Conservation (phyloP, 306 rosid species). For the Rubus idaeus region DNA sequence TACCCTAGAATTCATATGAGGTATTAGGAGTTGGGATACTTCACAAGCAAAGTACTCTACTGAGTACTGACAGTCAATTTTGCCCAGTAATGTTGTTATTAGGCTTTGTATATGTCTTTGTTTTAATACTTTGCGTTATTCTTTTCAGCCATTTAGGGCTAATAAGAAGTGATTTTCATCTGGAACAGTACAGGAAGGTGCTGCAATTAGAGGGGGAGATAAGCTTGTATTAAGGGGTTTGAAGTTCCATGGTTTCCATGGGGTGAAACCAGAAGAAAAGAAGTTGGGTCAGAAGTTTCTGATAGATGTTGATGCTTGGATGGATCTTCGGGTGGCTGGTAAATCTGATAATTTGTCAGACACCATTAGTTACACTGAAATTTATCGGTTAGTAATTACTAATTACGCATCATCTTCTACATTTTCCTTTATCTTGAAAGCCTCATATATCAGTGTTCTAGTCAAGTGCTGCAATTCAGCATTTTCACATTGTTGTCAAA, state of each 20-base stretch:
- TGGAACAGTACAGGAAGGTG: conserved; percentile 47
- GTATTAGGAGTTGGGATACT: neutral
- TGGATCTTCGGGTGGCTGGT: conserved; percentile 82
- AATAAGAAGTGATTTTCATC: neutral
- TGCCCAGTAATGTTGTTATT: neutral
- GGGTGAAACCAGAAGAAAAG: conserved; percentile 66
- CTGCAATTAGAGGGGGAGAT: conserved; percentile 50
- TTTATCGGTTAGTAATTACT: conserved; percentile 50
- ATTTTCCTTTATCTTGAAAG: neutral
- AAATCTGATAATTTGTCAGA: conserved; percentile 59
- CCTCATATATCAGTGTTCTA: neutral
- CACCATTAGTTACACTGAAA: conserved; percentile 60
- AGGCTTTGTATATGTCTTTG: neutral
- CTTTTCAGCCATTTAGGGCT: neutral
- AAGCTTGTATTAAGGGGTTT: conserved; percentile 75
- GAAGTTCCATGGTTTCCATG: conserved; percentile 81
- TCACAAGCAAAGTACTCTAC: neutral
- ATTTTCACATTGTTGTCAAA: neutral
- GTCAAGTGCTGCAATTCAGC: neutral
- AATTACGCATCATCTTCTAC: neutral
- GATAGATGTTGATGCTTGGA: conserved; percentile 88
- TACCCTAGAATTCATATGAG: neutral
- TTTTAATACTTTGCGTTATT: neutral
- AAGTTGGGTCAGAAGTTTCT: conserved; percentile 74
- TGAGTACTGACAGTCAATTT: neutral